phyloP scores from a whole-genome alignment of 1,139 yeast species.

The Neolecta irregularis region DNA sequence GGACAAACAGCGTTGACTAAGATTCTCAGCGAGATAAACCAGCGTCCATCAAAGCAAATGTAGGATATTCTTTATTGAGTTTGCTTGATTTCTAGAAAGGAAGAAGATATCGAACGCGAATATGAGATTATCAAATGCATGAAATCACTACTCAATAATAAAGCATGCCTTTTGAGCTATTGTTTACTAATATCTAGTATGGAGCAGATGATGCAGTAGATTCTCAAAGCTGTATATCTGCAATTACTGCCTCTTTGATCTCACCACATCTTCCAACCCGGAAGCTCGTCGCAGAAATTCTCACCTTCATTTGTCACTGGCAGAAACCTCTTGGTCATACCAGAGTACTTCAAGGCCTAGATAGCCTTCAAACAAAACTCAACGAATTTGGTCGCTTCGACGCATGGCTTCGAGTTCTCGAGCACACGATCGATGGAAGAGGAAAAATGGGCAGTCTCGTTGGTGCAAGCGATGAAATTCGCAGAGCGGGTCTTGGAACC shows the following conservation, averaged over 20 bases:
- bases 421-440: slow-evolving; percentile 64
- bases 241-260: slow-evolving; percentile 43
- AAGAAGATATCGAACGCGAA: slow-evolving; percentile 41
- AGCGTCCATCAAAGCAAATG: slow-evolving; percentile 18
- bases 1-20: slow-evolving; percentile 76
- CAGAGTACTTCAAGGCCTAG: slow-evolving; percentile 49
- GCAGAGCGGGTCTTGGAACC: slow-evolving; percentile 41
- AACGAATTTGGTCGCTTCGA: slow-evolving; percentile 56
- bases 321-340: slow-evolving; percentile 42
- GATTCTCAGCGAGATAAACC: slow-evolving; percentile 34
- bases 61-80: background rate
- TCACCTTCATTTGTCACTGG: slow-evolving; percentile 40
- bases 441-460: slow-evolving; percentile 83
- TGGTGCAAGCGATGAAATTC: slow-evolving; percentile 82
- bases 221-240: slow-evolving; percentile 37
- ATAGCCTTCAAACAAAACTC: slow-evolving; percentile 42
- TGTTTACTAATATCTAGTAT: slow-evolving; percentile 17
- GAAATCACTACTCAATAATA: slow-evolving; percentile 41
- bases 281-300: slow-evolving; percentile 65
- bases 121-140: slow-evolving; percentile 45
- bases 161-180: slow-evolving; percentile 14
- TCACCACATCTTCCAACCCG: slow-evolving; percentile 59
- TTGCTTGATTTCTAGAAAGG: slow-evolving; percentile 16
- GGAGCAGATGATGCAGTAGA: slow-evolving; percentile 44
- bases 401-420: slow-evolving; percentile 68